phyloP scores from a whole-genome alignment of 495 filamentous ascomycete species.

The Penicillium samsonianum region DNA sequence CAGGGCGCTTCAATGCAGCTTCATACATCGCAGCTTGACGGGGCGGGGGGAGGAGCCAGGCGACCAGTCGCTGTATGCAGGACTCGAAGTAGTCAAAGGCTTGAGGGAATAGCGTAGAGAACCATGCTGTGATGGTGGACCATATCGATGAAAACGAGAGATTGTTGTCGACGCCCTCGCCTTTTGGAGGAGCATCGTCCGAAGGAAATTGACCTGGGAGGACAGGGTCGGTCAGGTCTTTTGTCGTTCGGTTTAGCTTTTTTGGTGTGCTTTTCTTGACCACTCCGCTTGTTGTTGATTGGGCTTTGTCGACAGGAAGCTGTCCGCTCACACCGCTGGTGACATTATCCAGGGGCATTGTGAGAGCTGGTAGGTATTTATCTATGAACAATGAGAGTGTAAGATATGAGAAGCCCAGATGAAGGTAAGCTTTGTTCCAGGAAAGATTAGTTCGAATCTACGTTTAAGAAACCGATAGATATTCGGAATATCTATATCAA shows the following conservation, averaged over 20 bases:
- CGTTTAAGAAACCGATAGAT: neutral
- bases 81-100: slow-evolving; percentile 36
- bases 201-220: slow-evolving; percentile 38
- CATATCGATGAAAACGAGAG: slow-evolving; percentile 24
- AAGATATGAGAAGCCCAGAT: neutral
- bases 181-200: slow-evolving; percentile 26
- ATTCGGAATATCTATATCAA: slow-evolving; percentile 2
- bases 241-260: slow-evolving; percentile 23
- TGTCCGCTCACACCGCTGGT: slow-evolving; percentile 27
- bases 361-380: neutral
- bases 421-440: neutral
- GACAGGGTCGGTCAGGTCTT: slow-evolving; percentile 24
- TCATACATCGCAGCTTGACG: slow-evolving; percentile 37
- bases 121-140: slow-evolving; percentile 19
- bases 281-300: slow-evolving; percentile 20
- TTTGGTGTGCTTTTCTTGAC: slow-evolving; percentile 22
- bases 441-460: neutral
- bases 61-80: slow-evolving; percentile 26
- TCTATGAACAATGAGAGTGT: neutral
- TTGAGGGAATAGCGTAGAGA: slow-evolving; percentile 21
- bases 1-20: slow-evolving; percentile 32
- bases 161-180: slow-evolving; percentile 21
- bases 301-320: slow-evolving; percentile 22
- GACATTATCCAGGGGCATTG: slow-evolving; percentile 35
- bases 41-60: slow-evolving; percentile 32